Evolutionary conservation across 495 filamentous ascomycete species (phyloP), one percentile per base, ranked within the genome.

Genomic region (Hypoxylon cercidicola): DNA sequence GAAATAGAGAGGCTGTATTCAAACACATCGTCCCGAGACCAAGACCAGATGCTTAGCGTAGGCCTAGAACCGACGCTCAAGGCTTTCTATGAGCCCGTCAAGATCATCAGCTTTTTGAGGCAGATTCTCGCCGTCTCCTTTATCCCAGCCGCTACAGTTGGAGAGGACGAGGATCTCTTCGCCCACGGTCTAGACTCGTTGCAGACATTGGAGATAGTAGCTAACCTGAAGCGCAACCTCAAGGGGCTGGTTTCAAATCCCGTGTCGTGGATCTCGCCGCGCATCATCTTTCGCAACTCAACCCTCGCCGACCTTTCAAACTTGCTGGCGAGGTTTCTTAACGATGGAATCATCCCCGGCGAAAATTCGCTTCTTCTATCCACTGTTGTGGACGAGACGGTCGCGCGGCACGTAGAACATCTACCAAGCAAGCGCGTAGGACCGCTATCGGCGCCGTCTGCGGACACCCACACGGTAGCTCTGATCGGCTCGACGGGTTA

Each of bases 401-500:
- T 58, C 0, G 41, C 44, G 11, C 18, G 13, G 39, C n/a, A 41
- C n/a, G 3, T 16, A 13, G n/a, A 41, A 16, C 5, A 2, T 6
- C n/a, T 41, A 41, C 39, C 39, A 6, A n/a, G 39, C 12, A 41
- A 41, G 39, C 39, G 12, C 4, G 2, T 4, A 41, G 1, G 3
- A 8, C 39, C 12, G 2, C 3, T 6, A 13, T 2, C 5, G 4
- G 12, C 39, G 5, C 12, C 5, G 2, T n/a, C 50, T 11, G 5
- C 13, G 13, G 16, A 32, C 0, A 25, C 35, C 10, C 23, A 28
- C n/a, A 62, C 72, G 2, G 64, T 80, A n/a, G 68, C 80, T 37
- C 47, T 83, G 6, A 80, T 79, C 0, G 80, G 82, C 32, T 75
- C 78, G 1, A 84, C 82, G 5, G 82, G 81, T 2, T 72, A 72